Evolutionary conservation across 441 rosid species (phyloP).

Genomic region (Adansonia madagascariensis): DNA sequence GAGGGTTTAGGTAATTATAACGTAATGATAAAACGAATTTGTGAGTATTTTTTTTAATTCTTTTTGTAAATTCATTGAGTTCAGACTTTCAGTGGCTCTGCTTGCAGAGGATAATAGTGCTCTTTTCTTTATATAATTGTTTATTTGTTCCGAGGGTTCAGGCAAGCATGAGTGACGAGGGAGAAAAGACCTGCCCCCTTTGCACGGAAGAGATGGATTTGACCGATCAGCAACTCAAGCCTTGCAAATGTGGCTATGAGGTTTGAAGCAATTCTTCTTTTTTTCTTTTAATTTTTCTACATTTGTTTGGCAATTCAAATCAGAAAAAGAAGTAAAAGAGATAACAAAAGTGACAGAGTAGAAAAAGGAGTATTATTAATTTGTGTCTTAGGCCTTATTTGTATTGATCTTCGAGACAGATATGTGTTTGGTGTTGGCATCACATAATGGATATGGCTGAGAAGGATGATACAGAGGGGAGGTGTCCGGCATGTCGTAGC

Average conservation of each 20-base stretch:
- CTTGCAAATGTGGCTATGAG: conserved; percentile 97
- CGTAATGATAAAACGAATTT: neutral
- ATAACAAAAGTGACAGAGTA: neutral
- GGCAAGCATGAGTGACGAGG: conserved; percentile 80
- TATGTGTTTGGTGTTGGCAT: conserved; percentile 85
- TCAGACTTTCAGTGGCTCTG: neutral
- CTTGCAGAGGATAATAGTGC: neutral
- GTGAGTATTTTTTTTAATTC: neutral
- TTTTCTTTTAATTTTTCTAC: neutral
- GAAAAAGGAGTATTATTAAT: neutral
- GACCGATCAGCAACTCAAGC: conserved; percentile 97
- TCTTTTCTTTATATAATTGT: conserved; percentile 1
- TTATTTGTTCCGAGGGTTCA: conserved; percentile 23
- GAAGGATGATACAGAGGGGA: conserved; percentile 63
- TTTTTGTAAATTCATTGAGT: conserved; percentile 3
- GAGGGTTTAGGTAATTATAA: conserved; percentile 15
- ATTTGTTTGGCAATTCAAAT: neutral
- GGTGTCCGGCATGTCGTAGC: conserved; percentile 72
- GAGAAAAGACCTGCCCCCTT: conserved; percentile 91
- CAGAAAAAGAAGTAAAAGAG: neutral
- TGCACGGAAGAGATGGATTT: conserved; percentile 96
- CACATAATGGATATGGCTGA: conserved; percentile 75
- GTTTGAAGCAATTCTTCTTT: conserved; percentile 36
- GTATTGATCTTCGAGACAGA: conserved; percentile 48
- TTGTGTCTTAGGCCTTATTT: conserved; percentile 31